Conservation (phyloP, 805 yeast species). For the Hanseniaspora lachancei region DNA sequence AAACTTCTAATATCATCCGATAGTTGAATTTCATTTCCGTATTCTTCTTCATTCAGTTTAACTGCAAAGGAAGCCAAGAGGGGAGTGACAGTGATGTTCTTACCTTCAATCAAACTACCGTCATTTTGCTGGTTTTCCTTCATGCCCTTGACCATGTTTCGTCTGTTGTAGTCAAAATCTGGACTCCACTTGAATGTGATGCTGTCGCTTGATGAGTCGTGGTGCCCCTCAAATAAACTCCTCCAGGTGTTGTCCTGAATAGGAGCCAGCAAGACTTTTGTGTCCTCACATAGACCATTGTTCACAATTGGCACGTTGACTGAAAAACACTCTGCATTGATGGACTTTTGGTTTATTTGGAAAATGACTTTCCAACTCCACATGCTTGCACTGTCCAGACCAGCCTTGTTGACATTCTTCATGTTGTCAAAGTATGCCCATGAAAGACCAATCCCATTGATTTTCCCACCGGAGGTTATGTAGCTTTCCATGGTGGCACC, state of each 20-base stretch:
- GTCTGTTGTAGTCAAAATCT: constrained; percentile 40
- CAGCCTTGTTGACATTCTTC: constrained; percentile 36
- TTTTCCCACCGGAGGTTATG: constrained; percentile 37
- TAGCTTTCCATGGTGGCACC: constrained; percentile 96
- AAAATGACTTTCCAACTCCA: constrained; percentile 50
- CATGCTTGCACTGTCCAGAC: constrained; percentile 51
- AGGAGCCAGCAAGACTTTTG: constrained; percentile 63
- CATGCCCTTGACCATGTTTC: constrained; percentile 21
- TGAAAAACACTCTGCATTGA: constrained; percentile 54
- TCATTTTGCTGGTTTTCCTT: constrained; percentile 40
- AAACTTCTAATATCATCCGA: background rate
- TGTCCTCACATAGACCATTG: constrained; percentile 34
- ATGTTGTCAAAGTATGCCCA: constrained; percentile 57
- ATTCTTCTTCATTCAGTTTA: background rate
- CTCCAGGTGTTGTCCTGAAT: constrained; percentile 72
- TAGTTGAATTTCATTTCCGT: constrained; percentile 18
- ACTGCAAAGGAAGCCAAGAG: constrained; percentile 56
- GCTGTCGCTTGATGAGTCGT: constrained; percentile 30
- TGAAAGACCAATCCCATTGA: constrained; percentile 64
- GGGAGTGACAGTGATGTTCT: constrained; percentile 56
- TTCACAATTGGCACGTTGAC: constrained; percentile 67
- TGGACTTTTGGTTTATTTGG: constrained; percentile 37
- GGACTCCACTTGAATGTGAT: constrained; percentile 72
- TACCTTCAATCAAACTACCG: constrained; percentile 54
- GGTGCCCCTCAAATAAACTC: constrained; percentile 36